Percentiles rank a stretch among this genome's conserved stretches.
phyloP scores from a whole-genome alignment of 306 rosid species.

The Trifolium subterraneum region DNA sequence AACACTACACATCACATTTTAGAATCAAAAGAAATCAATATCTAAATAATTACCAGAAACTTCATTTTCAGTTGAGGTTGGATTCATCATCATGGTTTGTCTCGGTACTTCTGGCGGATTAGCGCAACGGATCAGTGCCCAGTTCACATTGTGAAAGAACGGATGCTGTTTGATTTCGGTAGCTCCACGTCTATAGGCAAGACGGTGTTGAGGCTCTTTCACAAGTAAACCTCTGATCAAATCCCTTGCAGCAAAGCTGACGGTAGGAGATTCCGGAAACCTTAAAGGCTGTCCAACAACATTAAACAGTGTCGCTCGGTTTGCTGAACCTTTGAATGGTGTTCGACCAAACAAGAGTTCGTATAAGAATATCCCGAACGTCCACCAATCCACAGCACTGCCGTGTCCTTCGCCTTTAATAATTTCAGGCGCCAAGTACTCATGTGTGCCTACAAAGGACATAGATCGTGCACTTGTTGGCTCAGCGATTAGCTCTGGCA shows the following conservation, averaged over 20 bases:
- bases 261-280: conserved; percentile 90
- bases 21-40: conserved; percentile 86
- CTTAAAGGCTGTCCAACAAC: conserved; percentile 93
- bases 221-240: conserved; percentile 93
- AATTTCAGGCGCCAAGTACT: conserved; percentile 96
- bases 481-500: conserved; percentile 89
- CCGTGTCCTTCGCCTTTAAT: conserved; percentile 98
- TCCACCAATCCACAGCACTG: conserved; percentile 99
- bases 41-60: conserved; percentile 91
- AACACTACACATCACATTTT: no score
- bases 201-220: conserved; percentile 98
- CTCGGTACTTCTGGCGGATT: conserved; percentile 89
- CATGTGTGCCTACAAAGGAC: conserved; percentile 98
- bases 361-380: conserved; percentile 91
- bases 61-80: conserved; percentile 46
- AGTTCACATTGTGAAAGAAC: conserved; percentile 89
- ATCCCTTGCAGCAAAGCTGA: conserved; percentile 97
- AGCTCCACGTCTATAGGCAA: conserved; percentile 93
- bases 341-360: conserved; percentile 95
- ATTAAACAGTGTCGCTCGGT: conserved; percentile 87
- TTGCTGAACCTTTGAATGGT: conserved; percentile 87
- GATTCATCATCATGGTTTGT: conserved; percentile 40
- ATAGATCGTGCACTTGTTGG: conserved; percentile 94
- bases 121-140: conserved; percentile 96
- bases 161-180: conserved; percentile 96